Conservation (phyloP, 2,329 filamentous ascomycete genomes). For the Ilyonectria mors-panacis region DNA sequence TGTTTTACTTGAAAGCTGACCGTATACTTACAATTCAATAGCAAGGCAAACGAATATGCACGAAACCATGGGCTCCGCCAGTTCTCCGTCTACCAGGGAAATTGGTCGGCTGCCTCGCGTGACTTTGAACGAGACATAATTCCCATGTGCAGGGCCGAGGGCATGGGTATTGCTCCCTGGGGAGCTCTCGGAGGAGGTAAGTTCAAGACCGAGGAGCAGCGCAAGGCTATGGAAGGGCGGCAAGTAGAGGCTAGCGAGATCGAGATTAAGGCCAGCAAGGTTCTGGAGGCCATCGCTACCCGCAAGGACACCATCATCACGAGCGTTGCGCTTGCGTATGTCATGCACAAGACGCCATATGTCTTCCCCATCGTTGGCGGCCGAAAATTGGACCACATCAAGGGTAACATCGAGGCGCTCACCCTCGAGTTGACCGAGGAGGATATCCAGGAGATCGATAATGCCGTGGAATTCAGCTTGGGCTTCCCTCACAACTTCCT, state of each 20-base stretch:
- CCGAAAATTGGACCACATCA: constrained; percentile 78
- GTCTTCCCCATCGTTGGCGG: constrained; percentile 83
- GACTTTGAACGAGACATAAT: constrained; percentile 62
- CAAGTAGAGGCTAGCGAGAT: constrained; percentile 61
- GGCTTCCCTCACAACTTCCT: constrained; percentile 78
- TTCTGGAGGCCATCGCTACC: constrained; percentile 65
- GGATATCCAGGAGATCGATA: constrained; percentile 78
- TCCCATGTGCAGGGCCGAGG: constrained; percentile 59
- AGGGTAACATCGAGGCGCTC: constrained; percentile 79
- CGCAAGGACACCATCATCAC: constrained; percentile 61
- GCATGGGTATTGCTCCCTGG: constrained; percentile 72
- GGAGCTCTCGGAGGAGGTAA: constrained; percentile 67
- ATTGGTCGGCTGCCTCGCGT: constrained; percentile 57
- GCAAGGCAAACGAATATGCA: constrained; percentile 78
- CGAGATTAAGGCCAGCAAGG: constrained; percentile 66
- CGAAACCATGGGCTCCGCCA: constrained; percentile 77
- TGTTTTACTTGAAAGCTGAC: background rate
- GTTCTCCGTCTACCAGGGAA: constrained; percentile 69
- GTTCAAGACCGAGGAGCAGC: constrained; percentile 59
- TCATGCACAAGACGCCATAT: constrained; percentile 79
- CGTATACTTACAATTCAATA: constrained; percentile 41
- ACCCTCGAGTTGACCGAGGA: constrained; percentile 70
- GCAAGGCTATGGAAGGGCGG: constrained; percentile 54
- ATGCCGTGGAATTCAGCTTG: constrained; percentile 71
- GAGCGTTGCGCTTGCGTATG: constrained; percentile 77